These are phyloP conservation scores for Berkeleyomyces basicola DNA, from an alignment of 2,329 filamentous ascomycete species.

Conservation along the genomic window DNA sequence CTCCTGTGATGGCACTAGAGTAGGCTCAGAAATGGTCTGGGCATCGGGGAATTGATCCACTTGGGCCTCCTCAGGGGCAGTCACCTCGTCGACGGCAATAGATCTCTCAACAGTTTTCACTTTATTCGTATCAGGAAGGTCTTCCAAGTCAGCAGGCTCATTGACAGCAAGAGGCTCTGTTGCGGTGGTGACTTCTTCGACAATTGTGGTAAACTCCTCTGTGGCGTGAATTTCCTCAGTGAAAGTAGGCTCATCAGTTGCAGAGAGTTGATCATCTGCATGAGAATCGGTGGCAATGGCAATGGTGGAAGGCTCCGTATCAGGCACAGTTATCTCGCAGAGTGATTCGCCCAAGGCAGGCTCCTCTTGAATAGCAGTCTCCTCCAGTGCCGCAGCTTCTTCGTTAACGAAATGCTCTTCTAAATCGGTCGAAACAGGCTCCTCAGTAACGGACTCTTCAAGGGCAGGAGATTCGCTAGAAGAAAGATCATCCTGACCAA, in stretches of 20 bases:
- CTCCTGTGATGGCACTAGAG: slow-evolving; percentile 4
- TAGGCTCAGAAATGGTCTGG: neutral
- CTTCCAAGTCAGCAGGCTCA: neutral
- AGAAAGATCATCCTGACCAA: neutral
- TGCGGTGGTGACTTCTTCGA: no score
- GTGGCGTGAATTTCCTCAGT: no score
- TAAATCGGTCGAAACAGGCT: neutral
- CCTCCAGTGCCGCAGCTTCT: neutral
- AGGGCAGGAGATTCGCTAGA: neutral
- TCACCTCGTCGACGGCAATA: neutral
- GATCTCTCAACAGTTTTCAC: neutral
- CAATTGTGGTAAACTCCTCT: no score
- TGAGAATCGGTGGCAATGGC: neutral
- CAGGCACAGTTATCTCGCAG: neutral
- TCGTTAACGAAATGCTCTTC: neutral
- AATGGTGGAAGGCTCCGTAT: neutral
- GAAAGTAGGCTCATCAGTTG: no score
- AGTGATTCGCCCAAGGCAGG: neutral
- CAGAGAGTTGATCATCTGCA: no score
- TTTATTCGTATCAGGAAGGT: neutral
- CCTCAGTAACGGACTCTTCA: neutral
- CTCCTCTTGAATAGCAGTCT: neutral
- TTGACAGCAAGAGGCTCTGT: neutral
- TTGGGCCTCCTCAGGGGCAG: neutral
- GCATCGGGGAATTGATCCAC: neutral